These are phyloP conservation scores for Diplodia seriata DNA, from an alignment of 2,329 filamentous ascomycete species.

Conservation along the genomic window DNA sequence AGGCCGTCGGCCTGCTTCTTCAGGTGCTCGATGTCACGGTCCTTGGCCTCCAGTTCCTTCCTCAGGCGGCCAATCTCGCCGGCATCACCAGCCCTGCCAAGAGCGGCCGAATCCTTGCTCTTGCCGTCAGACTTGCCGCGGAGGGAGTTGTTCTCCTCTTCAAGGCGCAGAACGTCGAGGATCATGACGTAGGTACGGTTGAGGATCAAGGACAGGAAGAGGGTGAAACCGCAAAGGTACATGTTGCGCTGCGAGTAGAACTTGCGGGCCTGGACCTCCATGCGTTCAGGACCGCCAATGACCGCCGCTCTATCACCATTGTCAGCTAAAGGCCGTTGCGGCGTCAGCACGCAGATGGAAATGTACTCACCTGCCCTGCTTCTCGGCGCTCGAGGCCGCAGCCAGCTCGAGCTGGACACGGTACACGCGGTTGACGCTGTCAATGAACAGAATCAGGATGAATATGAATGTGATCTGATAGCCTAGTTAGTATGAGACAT, in stretches of 20 bases:
- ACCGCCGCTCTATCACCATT: slow-evolving; percentile 65
- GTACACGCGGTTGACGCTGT: slow-evolving; percentile 96
- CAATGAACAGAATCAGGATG: slow-evolving; percentile 96
- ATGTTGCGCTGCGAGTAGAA: slow-evolving; percentile 99
- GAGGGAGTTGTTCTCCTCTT: slow-evolving; percentile 86
- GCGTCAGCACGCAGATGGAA: slow-evolving; percentile 33
- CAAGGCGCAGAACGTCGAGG: slow-evolving; percentile 86
- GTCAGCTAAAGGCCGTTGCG: background rate
- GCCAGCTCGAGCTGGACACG: slow-evolving; percentile 90
- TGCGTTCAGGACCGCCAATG: slow-evolving; percentile 84
- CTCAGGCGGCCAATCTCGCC: slow-evolving; percentile 75
- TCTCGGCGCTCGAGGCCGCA: slow-evolving; percentile 69
- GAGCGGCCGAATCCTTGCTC: slow-evolving; percentile 68
- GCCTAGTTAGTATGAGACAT: slow-evolving; percentile 2
- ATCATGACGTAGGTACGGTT: slow-evolving; percentile 99
- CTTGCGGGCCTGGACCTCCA: slow-evolving; percentile 98
- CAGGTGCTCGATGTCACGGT: slow-evolving; percentile 81
- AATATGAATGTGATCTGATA: slow-evolving; percentile 93
- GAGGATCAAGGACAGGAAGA: slow-evolving; percentile 97
- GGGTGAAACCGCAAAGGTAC: slow-evolving; percentile 99
- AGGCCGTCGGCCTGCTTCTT: slow-evolving; percentile 93
- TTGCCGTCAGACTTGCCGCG: slow-evolving; percentile 69
- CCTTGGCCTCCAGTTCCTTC: slow-evolving; percentile 73
- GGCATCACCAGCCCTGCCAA: slow-evolving; percentile 74
- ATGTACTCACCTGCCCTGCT: slow-evolving; percentile 57